Percentiles rank a stretch among this genome's conserved stretches.
phyloP scores from a whole-genome alignment of 441 rosid species.

The Hura crepitans region DNA sequence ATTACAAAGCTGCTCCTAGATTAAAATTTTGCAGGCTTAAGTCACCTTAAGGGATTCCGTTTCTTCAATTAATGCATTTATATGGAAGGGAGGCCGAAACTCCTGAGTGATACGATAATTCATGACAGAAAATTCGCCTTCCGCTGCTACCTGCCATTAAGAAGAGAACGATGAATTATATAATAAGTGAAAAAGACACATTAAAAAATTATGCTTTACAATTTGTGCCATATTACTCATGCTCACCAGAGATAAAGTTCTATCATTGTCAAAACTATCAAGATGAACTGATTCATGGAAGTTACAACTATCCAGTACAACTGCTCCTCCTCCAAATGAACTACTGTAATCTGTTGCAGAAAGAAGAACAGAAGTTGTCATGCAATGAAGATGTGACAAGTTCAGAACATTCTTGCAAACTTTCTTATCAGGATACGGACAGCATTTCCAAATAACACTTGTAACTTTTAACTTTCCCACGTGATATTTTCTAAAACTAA shows the following conservation, averaged over 20 bases:
- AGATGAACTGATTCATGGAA: conserved; percentile 88
- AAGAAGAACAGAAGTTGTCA: conserved; percentile 10
- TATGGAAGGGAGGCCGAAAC: conserved; percentile 81
- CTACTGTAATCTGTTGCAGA: conserved; percentile 58
- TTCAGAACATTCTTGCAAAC: neutral
- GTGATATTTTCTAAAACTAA: neutral
- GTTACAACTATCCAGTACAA: conserved; percentile 77
- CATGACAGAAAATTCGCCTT: conserved; percentile 91
- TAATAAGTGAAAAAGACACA: neutral
- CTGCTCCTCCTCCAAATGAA: conserved; percentile 65
- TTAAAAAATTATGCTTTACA: conserved; percentile 5
- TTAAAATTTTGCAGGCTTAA: neutral
- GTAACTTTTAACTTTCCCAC: neutral
- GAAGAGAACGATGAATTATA: neutral
- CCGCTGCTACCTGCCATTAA: conserved; percentile 67
- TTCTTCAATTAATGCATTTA: conserved; percentile 71
- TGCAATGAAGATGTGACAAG: neutral
- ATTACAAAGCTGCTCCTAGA: neutral
- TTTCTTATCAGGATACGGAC: neutral
- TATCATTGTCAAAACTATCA: conserved; percentile 73
- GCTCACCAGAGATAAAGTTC: conserved; percentile 77
- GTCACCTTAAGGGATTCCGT: conserved; percentile 68
- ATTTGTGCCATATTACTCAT: neutral
- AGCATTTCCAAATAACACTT: neutral
- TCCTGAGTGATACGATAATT: conserved; percentile 85